Conservation (phyloP, 441 rosid species). For the Breynia disticha region DNA sequence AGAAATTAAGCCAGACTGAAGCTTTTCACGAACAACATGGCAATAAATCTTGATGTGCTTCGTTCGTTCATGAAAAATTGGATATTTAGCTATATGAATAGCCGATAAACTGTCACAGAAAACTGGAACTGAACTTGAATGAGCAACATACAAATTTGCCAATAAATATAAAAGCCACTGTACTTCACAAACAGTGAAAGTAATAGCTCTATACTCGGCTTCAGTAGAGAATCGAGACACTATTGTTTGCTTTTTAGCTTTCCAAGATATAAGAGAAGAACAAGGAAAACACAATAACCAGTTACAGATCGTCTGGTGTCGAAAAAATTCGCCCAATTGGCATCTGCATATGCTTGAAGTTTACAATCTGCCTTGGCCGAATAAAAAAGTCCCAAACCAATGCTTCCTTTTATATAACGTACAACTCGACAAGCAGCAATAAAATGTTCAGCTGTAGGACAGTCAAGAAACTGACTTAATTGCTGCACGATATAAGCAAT, state of each 20-base stretch:
- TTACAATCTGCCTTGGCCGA: background rate
- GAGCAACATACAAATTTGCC: background rate
- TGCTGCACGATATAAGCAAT: background rate
- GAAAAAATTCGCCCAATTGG: background rate
- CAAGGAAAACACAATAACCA: background rate
- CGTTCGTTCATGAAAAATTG: background rate
- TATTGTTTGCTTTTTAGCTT: background rate
- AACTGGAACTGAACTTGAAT: background rate
- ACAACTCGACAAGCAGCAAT: background rate
- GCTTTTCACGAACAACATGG: background rate
- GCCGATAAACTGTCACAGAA: background rate
- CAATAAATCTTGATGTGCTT: constrained; percentile 4
- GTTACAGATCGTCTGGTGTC: background rate
- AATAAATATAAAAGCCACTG: background rate
- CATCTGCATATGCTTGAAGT: background rate
- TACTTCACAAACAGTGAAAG: background rate
- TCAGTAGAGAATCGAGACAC: background rate
- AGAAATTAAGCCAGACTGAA: background rate
- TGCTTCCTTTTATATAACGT: background rate
- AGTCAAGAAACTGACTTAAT: background rate
- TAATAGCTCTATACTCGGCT: too few relatives aligned
- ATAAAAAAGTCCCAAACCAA: background rate
- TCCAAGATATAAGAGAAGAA: background rate
- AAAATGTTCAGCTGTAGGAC: background rate
- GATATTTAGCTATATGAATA: background rate